Base-by-base conservation (phyloP, 179 eudicot species). In the Heliamphora pulchella region DNA sequence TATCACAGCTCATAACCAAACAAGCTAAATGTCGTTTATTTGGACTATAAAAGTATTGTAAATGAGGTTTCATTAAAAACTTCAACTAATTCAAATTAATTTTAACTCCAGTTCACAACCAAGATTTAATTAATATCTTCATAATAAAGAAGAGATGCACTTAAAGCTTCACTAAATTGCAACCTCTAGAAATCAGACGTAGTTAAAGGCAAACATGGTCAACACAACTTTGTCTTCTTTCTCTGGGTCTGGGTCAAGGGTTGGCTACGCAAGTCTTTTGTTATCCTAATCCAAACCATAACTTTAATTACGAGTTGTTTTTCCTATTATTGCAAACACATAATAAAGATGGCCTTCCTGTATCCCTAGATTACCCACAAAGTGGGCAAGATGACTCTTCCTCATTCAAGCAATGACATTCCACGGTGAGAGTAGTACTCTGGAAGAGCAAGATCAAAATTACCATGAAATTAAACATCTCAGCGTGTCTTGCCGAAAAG, bases 1-100 rank as follows among this genome's bases (percentile, higher is more conserved):
- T n/a, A 43, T n/a, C n/a, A n/a, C n/a, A n/a, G n/a, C n/a, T 22
- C 3, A 9, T 76, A 43, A 83, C 31, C 68, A 81, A n/a, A 73
- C 18, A 81, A 81, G 43, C 55, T 59, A 74, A 67, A 66, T 67
- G 71, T 74, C 55, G 15, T 72, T 79, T 73, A 50, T 55, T 13
- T 20, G 53, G 22, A 74, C 41, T 6, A 64, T 2, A 72, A 14
- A 3, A 31, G 64, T 11, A 2, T 3, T 13, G 77, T 50, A 39
- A 39, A 74, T 14, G 13, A 55, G 2, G 5, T 20, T 20, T 18
- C 59, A 18, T n/a, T 72, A 13, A 41, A 39, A n/a, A 75, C 17
- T 1, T 58, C 1, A 57, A 75, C 39, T 7, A 59, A 11, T 39
- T 74, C 4, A 20, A 2, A n/a, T 5, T 13, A 55, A 39, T 44